Evolutionary conservation across 1,139 yeast species (phyloP).

Genomic region (Geotrichum fermentans): DNA sequence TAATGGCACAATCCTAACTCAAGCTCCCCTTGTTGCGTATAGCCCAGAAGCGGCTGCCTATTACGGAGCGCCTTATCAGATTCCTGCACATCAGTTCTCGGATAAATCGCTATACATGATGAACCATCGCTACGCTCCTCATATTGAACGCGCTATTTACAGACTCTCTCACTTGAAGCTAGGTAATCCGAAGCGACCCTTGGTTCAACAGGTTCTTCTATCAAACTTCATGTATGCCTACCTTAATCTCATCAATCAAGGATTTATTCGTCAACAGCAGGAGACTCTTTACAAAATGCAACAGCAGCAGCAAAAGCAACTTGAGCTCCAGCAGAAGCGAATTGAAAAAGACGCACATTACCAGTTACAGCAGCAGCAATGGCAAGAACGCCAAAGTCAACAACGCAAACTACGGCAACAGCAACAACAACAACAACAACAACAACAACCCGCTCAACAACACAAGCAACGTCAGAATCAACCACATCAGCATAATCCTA

Average conservation of each 20-base stretch:
- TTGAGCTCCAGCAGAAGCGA: conserved; percentile 22
- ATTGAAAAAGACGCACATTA: conserved; percentile 17
- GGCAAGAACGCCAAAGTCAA: conserved; percentile 14
- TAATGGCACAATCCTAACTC: background rate
- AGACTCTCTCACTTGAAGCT: conserved; percentile 85
- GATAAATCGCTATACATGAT: conserved; percentile 38
- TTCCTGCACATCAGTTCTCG: conserved; percentile 38
- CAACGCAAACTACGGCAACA: conserved; percentile 6
- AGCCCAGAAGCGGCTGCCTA: conserved; percentile 24
- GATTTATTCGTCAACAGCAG: conserved; percentile 38
- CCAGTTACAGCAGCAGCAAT: conserved; percentile 13
- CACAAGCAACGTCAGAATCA: conserved; percentile 14
- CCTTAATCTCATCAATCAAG: conserved; percentile 84
- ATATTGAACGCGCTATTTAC: conserved; percentile 91
- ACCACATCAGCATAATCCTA: background rate
- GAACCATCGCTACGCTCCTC: conserved; percentile 72
- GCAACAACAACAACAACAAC: conserved; percentile 22
- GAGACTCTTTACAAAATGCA: conserved; percentile 16
- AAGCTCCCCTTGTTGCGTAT: conserved; percentile 20
- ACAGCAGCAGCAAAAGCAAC: conserved; percentile 27
- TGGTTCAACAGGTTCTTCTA: conserved; percentile 83
- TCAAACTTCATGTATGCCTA: conserved; percentile 98
- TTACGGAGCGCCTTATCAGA: conserved; percentile 37
- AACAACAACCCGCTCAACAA: conserved; percentile 11
- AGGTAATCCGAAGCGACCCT: conserved; percentile 87